Percentiles rank a stretch among this genome's conserved stretches.
Evolutionary conservation across 2,329 filamentous ascomycete genomes (phyloP).

Genomic region (Plenodomus tracheiphilus): DNA sequence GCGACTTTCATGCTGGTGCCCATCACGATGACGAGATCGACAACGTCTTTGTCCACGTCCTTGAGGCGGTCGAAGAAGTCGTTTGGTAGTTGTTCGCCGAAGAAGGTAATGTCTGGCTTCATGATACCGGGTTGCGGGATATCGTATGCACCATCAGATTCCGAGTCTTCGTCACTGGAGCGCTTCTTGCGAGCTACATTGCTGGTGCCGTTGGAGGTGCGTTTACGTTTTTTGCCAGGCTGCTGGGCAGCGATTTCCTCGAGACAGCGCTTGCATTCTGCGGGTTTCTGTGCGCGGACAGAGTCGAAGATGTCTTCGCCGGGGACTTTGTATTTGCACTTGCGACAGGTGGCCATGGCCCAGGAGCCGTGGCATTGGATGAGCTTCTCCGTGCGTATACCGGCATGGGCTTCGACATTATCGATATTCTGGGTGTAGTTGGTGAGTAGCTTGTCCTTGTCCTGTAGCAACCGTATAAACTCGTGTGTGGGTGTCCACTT

Average conservation of each 20-base stretch:
- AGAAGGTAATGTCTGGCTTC: conserved; percentile 98
- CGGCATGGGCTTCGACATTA: conserved; percentile 87
- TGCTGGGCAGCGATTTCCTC: conserved; percentile 55
- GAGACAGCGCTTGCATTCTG: conserved; percentile 74
- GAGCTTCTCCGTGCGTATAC: conserved; percentile 77
- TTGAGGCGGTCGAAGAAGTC: conserved; percentile 80
- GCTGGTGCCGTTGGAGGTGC: conserved; percentile 50
- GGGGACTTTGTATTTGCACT: conserved; percentile 73
- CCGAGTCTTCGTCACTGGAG: conserved; percentile 58
- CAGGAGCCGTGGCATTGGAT: conserved; percentile 98
- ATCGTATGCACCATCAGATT: conserved; percentile 64
- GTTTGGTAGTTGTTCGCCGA: conserved; percentile 85
- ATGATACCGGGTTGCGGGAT: conserved; percentile 76
- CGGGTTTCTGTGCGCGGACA: conserved; percentile 74
- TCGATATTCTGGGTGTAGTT: conserved; percentile 99
- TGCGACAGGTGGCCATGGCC: conserved; percentile 85
- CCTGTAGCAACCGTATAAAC: conserved; percentile 87
- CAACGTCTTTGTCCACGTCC: conserved; percentile 76
- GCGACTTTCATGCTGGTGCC: conserved; percentile 95
- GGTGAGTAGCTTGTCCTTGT: conserved; percentile 85
- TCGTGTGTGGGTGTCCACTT: conserved; percentile 89
- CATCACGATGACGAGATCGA: conserved; percentile 92
- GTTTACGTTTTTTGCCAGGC: conserved; percentile 57
- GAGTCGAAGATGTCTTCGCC: conserved; percentile 80
- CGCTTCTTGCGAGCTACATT: conserved; percentile 44